Evolutionary conservation across 352 stramenopile genomes (phyloP).

Genomic region (Globisporangium takayamanum): DNA sequence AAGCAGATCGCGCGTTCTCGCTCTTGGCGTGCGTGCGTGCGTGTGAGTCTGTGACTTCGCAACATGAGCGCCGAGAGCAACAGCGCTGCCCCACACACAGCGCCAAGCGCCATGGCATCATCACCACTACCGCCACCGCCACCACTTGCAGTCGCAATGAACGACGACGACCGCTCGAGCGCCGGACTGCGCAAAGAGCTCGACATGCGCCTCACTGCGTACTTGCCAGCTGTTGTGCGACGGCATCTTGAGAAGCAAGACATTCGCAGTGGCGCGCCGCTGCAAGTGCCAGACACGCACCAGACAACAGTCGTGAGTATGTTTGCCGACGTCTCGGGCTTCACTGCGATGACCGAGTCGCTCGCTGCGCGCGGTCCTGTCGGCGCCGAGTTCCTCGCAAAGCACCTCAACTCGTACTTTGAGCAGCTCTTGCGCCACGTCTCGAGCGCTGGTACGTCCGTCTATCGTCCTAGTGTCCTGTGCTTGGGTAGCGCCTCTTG

Average conservation of each 20-base stretch:
- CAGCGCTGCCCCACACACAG: neutral
- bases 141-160: neutral
- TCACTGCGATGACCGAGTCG: slow-evolving; percentile 91
- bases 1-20: too few species aligned
- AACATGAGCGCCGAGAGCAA: too few species aligned
- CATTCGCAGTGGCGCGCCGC: slow-evolving; percentile 16
- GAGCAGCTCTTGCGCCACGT: slow-evolving; percentile 77
- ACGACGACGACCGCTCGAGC: neutral
- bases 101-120: neutral
- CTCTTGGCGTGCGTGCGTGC: too few species aligned
- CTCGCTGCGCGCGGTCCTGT: slow-evolving; percentile 78
- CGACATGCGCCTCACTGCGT: slow-evolving; percentile 76
- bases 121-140: neutral
- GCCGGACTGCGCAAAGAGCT: slow-evolving; percentile 63
- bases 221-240: slow-evolving; percentile 74
- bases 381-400: slow-evolving; percentile 86
- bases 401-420: slow-evolving; percentile 93
- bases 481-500: neutral
- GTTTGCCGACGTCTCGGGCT: slow-evolving; percentile 93
- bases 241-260: slow-evolving; percentile 65
- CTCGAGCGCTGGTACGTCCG: slow-evolving; percentile 43
- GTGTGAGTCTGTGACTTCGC: too few species aligned
- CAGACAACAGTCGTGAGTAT: slow-evolving; percentile 81
- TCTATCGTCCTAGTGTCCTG: neutral
- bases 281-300: slow-evolving; percentile 64